A percentile compares a stretch with the other conserved stretches of the same genome.
Conservation (phyloP, 1,139 yeast genomes). For the Blastobotrys ciferrii region DNA sequence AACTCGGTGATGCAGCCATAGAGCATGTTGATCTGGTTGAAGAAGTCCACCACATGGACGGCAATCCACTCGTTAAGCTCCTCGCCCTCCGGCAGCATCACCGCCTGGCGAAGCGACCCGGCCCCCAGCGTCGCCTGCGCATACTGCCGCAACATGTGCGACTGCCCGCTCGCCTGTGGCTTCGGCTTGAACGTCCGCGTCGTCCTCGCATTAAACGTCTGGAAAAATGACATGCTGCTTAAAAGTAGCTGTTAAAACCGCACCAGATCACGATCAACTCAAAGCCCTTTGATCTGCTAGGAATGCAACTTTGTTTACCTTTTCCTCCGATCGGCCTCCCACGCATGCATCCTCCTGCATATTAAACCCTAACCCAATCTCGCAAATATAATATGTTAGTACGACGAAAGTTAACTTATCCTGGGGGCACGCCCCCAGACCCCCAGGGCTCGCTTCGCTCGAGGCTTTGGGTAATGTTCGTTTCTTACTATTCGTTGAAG, state of each 20-base stretch:
- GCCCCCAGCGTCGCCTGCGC: conserved; percentile 96
- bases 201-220: conserved; percentile 30
- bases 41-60: conserved; percentile 72
- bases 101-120: conserved; percentile 88
- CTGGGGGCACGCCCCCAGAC: no score
- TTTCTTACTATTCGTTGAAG: no score
- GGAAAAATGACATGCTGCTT: conserved; percentile 26
- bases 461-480: no score
- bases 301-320: neutral
- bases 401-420: no score
- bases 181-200: conserved; percentile 30
- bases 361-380: neutral
- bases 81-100: conserved; percentile 89
- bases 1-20: conserved; percentile 95
- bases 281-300: neutral
- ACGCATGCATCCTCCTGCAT: no score
- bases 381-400: no score
- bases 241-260: no score
- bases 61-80: conserved; percentile 95
- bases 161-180: conserved; percentile 25
- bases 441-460: no score
- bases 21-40: conserved; percentile 93
- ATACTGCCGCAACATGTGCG: conserved; percentile 54
- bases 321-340: neutral
- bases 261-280: no score